Evolutionary conservation across 148 eudicot genomes (phyloP), one percentile per base, ranked within the genome.

Genomic region (Cornus suecica): DNA sequence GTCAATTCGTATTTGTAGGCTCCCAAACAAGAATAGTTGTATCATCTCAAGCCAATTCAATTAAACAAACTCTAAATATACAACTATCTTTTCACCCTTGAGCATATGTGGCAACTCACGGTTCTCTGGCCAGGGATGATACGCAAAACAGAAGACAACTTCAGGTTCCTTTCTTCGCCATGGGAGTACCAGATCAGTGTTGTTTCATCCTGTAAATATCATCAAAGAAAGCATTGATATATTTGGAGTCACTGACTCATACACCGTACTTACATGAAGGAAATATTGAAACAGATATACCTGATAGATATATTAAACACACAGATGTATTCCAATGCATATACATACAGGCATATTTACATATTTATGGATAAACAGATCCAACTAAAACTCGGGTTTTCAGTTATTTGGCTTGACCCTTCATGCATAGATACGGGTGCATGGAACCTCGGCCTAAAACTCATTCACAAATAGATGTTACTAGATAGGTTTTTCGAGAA

Each of bases 121-220:
- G 99, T 95, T 95, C 97, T 89, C 79, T 95, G 99, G 74, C 97
- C 99, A 56, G 87, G 93, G 45, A 91, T 74, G 82, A 95, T 89
- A 82, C 84, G 78, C 74, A 86, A 48, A 80, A 92, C 97, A 25
- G 83, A 30, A 74, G 97, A 85, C 81, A 95, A 74, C 81, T 78
- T 92, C 75, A 95, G 76, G 80, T 70, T 84, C 78, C 94, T 92
- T 87, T 95, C 97, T 76, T 82, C 85, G 76, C 91, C 91, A 77
- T 79, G 90, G 20, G 99, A 95, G 76, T 86, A 83, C 99, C 99
- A 95, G 66, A 92, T 84, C 32, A 95, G 81, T 73, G 88, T 75
- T 34, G 88, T 81, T 84, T 91, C 99, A 78, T 95, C 99, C 99
- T 95, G 89, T 72, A 64, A 75, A 81, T 8, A 75, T 29, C 30